A percentile compares a stretch with the other conserved stretches of the same genome.
These are phyloP conservation scores for Capsicum rhomboideum DNA, from an alignment of 257 asterid species.

Conservation along the genomic window DNA sequence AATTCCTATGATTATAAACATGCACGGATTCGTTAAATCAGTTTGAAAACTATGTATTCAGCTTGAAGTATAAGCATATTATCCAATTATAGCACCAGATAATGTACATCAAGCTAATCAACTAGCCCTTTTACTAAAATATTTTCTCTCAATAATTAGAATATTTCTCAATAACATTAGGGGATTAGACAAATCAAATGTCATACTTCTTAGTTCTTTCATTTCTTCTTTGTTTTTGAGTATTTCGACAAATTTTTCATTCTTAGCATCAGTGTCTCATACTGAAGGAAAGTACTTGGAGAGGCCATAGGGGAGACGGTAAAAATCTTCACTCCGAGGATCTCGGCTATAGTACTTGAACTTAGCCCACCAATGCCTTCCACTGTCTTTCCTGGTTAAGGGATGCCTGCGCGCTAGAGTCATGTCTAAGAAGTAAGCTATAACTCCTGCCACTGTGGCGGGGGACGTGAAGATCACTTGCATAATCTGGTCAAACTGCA, in stretches of 20 bases:
- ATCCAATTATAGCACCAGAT: not conserved
- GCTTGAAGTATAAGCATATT: not conserved
- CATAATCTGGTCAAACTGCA: slow-evolving; percentile 76
- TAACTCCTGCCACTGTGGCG: slow-evolving; percentile 61
- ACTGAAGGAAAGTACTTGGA: slow-evolving; percentile 78
- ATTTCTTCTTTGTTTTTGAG: not conserved
- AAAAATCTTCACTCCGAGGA: slow-evolving; percentile 80
- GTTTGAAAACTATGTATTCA: not conserved
- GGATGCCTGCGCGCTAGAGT: slow-evolving; percentile 57
- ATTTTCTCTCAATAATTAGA: not conserved
- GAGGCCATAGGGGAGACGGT: slow-evolving; percentile 67
- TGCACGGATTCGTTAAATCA: not conserved
- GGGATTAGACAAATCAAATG: not conserved
- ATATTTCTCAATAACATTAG: not conserved
- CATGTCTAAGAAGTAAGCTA: slow-evolving; percentile 67
- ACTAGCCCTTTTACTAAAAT: too few relatives aligned
- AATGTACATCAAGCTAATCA: too few relatives aligned
- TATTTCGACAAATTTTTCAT: not conserved
- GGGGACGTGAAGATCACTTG: slow-evolving; percentile 79
- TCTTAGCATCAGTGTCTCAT: slow-evolving; percentile 10
- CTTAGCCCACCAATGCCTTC: slow-evolving; percentile 95
- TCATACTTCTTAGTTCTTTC: not conserved
- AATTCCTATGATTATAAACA: too few relatives aligned
- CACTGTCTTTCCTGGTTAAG: slow-evolving; percentile 64
- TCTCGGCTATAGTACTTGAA: slow-evolving; percentile 58